Evolutionary conservation across 1,284 basidiomycete species (phyloP).

Genomic region (Puccinia novopanici): DNA sequence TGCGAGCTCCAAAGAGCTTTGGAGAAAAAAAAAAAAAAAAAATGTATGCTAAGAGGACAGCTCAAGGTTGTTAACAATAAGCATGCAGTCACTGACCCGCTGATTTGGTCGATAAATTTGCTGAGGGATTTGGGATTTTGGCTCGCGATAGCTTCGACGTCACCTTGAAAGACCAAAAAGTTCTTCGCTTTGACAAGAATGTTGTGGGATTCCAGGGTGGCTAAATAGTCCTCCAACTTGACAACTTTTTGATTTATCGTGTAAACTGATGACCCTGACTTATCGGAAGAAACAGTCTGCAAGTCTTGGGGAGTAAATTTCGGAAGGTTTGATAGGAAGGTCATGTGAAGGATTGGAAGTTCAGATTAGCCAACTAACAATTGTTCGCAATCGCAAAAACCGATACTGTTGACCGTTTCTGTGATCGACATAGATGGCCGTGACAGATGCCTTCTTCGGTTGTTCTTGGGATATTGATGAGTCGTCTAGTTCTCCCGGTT

Average conservation of each 20-base stretch:
- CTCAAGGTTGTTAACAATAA: neutral
- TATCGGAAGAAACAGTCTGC: slow-evolving; percentile 70
- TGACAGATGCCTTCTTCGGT: slow-evolving; percentile 57
- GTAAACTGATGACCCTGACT: slow-evolving; percentile 82
- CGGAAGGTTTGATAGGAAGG: neutral
- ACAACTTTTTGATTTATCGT: slow-evolving; percentile 76
- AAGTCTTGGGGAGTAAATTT: neutral
- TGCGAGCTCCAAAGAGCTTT: slow-evolving; percentile 71
- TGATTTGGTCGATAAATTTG: slow-evolving; percentile 90
- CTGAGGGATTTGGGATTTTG: slow-evolving; percentile 90
- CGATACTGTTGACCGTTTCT: slow-evolving; percentile 57
- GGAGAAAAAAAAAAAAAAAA: neutral
- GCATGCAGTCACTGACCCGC: slow-evolving; percentile 64
- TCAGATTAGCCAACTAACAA: slow-evolving; percentile 30
- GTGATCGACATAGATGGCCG: slow-evolving; percentile 57
- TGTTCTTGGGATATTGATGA: slow-evolving; percentile 7
- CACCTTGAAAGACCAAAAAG: slow-evolving; percentile 99
- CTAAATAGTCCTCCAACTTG: slow-evolving; percentile 80
- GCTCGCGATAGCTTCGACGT: slow-evolving; percentile 95
- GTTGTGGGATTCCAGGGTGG: slow-evolving; percentile 80
- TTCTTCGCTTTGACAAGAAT: slow-evolving; percentile 99
- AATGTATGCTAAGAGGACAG: neutral
- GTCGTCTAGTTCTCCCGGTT: slow-evolving; percentile 63
- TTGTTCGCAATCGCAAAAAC: slow-evolving; percentile 56
- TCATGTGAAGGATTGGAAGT: neutral